Percentiles rank a stretch among this genome's conserved stretches.
phyloP scores from a whole-genome alignment of 2,329 filamentous ascomycete species.

The Xylaria sp. region DNA sequence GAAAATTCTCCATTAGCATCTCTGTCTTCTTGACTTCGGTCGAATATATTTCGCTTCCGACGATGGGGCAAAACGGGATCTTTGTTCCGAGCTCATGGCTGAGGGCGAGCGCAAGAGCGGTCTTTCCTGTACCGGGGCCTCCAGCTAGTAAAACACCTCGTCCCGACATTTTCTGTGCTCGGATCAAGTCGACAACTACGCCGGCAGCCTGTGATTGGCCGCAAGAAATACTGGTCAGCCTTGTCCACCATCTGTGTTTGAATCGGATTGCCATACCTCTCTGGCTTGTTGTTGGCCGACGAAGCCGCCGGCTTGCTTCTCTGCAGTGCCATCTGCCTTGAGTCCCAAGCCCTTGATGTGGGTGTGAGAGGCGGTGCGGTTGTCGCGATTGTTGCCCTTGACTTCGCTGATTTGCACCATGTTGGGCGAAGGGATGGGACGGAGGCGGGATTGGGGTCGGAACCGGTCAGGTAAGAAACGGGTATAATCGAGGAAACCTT shows the following conservation, averaged over 20 bases:
- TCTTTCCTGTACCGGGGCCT: slow-evolving; percentile 96
- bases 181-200: slow-evolving; percentile 93
- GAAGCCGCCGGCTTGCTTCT: slow-evolving; percentile 80
- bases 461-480: neutral
- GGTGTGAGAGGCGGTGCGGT: slow-evolving; percentile 93
- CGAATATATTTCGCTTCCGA: slow-evolving; percentile 97
- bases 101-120: slow-evolving; percentile 90
- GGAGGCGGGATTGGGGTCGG: neutral
- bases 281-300: slow-evolving; percentile 86
- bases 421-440: slow-evolving; percentile 44
- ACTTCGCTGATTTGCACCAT: slow-evolving; percentile 95
- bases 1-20: slow-evolving; percentile 98
- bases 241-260: neutral
- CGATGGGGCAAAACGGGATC: slow-evolving; percentile 97
- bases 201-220: slow-evolving; percentile 73
- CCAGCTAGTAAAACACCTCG: slow-evolving; percentile 91
- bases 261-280: slow-evolving; percentile 64
- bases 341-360: slow-evolving; percentile 96
- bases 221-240: slow-evolving; percentile 26
- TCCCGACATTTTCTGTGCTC: slow-evolving; percentile 96
- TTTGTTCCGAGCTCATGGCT: slow-evolving; percentile 97
- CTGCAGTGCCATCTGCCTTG: slow-evolving; percentile 82
- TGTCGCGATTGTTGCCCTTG: slow-evolving; percentile 92
- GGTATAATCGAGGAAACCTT: neutral
- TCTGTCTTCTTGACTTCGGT: slow-evolving; percentile 99